phyloP scores from a whole-genome alignment of 2,329 filamentous ascomycete species.

The Aspergillus sp. region DNA sequence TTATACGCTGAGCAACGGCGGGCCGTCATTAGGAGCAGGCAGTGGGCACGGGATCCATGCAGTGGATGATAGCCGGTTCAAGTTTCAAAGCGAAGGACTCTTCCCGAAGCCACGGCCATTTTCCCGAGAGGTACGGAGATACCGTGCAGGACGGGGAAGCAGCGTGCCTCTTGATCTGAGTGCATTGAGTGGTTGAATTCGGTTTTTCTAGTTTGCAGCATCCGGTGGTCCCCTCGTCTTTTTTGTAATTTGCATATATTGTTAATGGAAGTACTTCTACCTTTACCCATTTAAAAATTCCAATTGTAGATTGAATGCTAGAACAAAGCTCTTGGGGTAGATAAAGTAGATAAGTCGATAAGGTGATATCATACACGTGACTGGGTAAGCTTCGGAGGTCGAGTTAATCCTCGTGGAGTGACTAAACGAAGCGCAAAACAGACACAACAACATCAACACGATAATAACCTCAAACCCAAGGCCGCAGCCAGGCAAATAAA shows the following conservation, averaged over 20 bases:
- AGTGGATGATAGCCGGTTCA: slow-evolving; percentile 75
- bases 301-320: not conserved
- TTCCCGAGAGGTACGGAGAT: slow-evolving; percentile 64
- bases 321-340: not conserved
- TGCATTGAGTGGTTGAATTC: slow-evolving; percentile 24
- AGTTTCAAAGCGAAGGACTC: slow-evolving; percentile 73
- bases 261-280: slow-evolving; percentile 7
- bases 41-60: slow-evolving; percentile 36
- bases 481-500: not conserved
- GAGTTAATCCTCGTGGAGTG: not conserved
- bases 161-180: slow-evolving; percentile 84
- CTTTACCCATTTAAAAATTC: not conserved
- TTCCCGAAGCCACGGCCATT: slow-evolving; percentile 83
- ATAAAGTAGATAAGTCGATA: not conserved
- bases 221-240: not conserved
- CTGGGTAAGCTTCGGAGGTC: not conserved
- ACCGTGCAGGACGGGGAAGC: slow-evolving; percentile 84
- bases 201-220: not conserved
- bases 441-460: not conserved
- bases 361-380: slow-evolving; percentile 3
- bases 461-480: not conserved
- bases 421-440: not conserved
- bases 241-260: slow-evolving; percentile 16
- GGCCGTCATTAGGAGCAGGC: slow-evolving; percentile 22
- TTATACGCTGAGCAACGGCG: slow-evolving; percentile 66